phyloP scores from a whole-genome alignment of 805 yeast species.

The Saccharomyces kudriavzevii region DNA sequence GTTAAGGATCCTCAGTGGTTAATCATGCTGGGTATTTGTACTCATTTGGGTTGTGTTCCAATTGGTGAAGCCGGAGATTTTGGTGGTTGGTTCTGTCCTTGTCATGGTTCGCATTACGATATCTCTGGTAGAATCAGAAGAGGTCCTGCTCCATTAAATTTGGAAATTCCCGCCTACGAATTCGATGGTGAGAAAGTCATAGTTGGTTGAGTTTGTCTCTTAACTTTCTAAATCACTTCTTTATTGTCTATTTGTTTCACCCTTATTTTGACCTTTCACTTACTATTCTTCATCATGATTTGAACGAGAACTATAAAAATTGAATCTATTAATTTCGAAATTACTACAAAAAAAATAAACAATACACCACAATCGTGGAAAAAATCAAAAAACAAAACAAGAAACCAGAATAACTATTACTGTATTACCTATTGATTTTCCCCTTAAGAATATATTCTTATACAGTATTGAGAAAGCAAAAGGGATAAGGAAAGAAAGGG shows the following conservation, averaged over 20 bases:
- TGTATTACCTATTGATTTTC: background rate
- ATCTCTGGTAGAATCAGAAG: conserved; percentile 99
- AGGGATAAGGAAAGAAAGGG: background rate
- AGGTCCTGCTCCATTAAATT: conserved; percentile 99
- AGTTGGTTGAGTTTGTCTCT: conserved; percentile 56
- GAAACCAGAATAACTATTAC: background rate
- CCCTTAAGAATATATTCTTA: background rate
- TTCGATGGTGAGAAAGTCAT: conserved; percentile 78
- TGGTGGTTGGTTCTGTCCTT: conserved; percentile 99
- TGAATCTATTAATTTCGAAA: background rate
- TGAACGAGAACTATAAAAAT: background rate
- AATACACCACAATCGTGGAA: background rate
- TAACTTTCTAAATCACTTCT: background rate
- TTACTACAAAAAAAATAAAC: background rate
- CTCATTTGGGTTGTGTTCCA: conserved; percentile 99
- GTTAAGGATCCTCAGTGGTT: conserved; percentile 97
- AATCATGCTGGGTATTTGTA: conserved; percentile 98
- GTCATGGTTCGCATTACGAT: conserved; percentile 99
- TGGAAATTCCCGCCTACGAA: conserved; percentile 90
- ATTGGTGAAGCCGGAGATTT: conserved; percentile 99
- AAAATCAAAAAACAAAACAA: background rate
- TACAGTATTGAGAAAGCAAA: background rate
- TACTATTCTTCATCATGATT: background rate
- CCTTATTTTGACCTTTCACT: background rate
- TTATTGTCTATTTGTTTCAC: background rate